Evolutionary conservation across 495 filamentous ascomycete species (phyloP).

Genomic region (Penicillium lividum): DNA sequence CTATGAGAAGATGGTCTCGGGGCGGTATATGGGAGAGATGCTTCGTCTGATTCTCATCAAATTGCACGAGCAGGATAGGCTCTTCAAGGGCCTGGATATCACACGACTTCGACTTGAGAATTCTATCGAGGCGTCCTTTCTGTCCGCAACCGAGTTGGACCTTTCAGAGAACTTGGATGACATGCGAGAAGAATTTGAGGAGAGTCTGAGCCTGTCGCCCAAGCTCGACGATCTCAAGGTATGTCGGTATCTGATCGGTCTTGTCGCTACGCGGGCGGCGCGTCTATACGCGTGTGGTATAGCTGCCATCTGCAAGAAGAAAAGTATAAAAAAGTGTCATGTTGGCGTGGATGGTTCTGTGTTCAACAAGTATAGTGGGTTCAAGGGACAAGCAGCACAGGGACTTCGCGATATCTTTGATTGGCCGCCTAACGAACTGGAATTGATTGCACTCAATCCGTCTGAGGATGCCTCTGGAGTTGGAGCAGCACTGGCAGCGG

Average conservation of each 20-base stretch:
- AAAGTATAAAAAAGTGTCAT: slow-evolving; percentile 71
- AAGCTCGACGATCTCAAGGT: slow-evolving; percentile 74
- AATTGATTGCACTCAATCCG: slow-evolving; percentile 28
- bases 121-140: slow-evolving; percentile 76
- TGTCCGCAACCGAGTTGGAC: slow-evolving; percentile 78
- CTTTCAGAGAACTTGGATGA: slow-evolving; percentile 68
- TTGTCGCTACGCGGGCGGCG: slow-evolving; percentile 86
- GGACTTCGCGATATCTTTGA: slow-evolving; percentile 61
- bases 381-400: slow-evolving; percentile 76
- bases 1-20: slow-evolving; percentile 53
- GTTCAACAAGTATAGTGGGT: slow-evolving; percentile 92
- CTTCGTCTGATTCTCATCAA: slow-evolving; percentile 43
- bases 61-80: slow-evolving; percentile 30
- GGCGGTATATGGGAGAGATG: slow-evolving; percentile 50
- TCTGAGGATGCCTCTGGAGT: slow-evolving; percentile 36
- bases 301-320: slow-evolving; percentile 89
- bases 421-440: slow-evolving; percentile 24
- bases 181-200: slow-evolving; percentile 69
- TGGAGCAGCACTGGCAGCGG: slow-evolving; percentile 34
- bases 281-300: slow-evolving; percentile 89
- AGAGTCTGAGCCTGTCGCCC: slow-evolving; percentile 63
- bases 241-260: slow-evolving; percentile 74
- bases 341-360: slow-evolving; percentile 93
- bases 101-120: slow-evolving; percentile 65
- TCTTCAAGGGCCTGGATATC: slow-evolving; percentile 43